Percentiles rank a stretch among this genome's conserved stretches.
Evolutionary conservation across 1,139 yeast species (phyloP).

Genomic region (Eremothecium cymbalariae): DNA sequence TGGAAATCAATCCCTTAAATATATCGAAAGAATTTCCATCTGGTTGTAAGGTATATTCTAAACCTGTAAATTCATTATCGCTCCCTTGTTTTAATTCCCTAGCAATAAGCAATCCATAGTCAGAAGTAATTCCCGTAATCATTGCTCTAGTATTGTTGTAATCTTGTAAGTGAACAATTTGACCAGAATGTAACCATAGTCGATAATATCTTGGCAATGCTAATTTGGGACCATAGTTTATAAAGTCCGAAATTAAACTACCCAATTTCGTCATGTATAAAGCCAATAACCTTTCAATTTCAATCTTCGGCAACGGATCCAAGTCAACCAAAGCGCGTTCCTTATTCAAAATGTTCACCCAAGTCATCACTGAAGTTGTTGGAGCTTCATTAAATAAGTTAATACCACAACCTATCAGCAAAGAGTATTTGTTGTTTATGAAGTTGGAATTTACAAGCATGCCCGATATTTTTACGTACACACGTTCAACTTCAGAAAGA

Average conservation of each 20-base stretch:
- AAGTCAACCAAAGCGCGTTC: constrained; percentile 39
- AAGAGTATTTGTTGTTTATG: constrained; percentile 48
- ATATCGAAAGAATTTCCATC: constrained; percentile 97
- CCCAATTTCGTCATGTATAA: constrained; percentile 60
- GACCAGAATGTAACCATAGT: constrained; percentile 78
- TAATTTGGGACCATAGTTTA: constrained; percentile 55
- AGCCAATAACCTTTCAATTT: constrained; percentile 63
- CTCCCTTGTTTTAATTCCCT: constrained; percentile 45
- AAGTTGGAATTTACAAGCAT: constrained; percentile 74
- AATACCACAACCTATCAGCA: constrained; percentile 79
- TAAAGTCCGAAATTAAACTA: constrained; percentile 50
- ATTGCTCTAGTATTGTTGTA: constrained; percentile 49
- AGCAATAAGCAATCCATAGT: constrained; percentile 75
- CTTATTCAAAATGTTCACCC: constrained; percentile 52
- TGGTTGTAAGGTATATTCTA: constrained; percentile 69
- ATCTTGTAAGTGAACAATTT: constrained; percentile 44
- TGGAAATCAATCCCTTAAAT: constrained; percentile 79
- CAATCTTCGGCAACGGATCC: constrained; percentile 41
- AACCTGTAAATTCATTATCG: constrained; percentile 42
- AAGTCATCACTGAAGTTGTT: constrained; percentile 74
- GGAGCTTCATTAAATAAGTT: constrained; percentile 85
- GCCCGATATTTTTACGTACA: constrained; percentile 76
- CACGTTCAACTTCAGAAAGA: constrained; percentile 35
- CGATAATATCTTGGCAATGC: constrained; percentile 68
- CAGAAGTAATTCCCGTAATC: constrained; percentile 73